Base-by-base conservation (phyloP, 495 filamentous ascomycete genomes). In the Xylaria intraflava region DNA sequence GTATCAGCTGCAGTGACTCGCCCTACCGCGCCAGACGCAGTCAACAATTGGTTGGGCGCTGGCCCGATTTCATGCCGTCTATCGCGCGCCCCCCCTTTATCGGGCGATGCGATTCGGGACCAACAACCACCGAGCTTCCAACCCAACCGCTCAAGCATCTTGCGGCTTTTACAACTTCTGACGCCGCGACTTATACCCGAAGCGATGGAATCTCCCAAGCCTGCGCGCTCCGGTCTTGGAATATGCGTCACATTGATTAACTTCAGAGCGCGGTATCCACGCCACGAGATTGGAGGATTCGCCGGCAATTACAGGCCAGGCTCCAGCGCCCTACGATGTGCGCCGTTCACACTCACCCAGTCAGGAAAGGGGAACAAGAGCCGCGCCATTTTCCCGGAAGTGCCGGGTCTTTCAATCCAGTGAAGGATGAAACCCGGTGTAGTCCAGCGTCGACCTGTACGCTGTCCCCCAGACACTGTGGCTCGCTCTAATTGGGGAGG, bases 291-390 rank as follows among this genome's bases (percentile, higher is more conserved):
- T 35, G 49, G 33, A 43, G 49, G 40, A 52, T 33, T 29, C 17
- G 11, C 39, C 22, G 24, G 40, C 35, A 39, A 52, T 44, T 52
- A 43, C 4, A 52, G 49, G 39, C 50, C 44, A 45, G 35, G 36
- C 2, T 20, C 20, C 35, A n/a, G 39, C 17, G 24, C 17, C 27
- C 49, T 42, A 27, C 49, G 49, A 29, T 38, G 36, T 33, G 24
- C 48, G 31, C 26, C 35, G 48, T 26, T 23, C 24, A 30, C 38
- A 14, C 17, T 51, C 26, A 11, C 14, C 9, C 35, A 38, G 14
- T 24, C n/a, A 42, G 22, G 22, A 42, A 22, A 24, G 30, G 23
- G 31, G 22, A 30, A 38, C 7, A 30, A 31, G 12, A 30, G n/a
- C 49, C 3, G 20, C 19, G 19, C 20, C 4, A 29, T 29, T 9